Conservation (phyloP, 768 basidiomycete species). For the Termitomyces sp. region DNA sequence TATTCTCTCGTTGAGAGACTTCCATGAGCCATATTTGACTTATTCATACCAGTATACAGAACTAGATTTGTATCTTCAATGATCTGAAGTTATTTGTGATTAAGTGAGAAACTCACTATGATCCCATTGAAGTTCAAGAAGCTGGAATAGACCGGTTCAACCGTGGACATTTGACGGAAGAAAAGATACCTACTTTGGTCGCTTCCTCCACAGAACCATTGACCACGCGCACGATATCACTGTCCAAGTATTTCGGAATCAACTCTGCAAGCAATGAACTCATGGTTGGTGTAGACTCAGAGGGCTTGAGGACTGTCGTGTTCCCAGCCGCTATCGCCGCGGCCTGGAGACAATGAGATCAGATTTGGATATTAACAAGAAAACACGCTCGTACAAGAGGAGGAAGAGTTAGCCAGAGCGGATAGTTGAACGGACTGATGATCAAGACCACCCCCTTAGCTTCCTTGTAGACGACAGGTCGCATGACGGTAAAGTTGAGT, state of each 20-base stretch:
- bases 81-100: background rate
- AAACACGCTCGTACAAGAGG: slow-evolving; percentile 45
- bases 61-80: slow-evolving; percentile 30
- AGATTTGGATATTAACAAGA: background rate
- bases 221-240: slow-evolving; percentile 59
- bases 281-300: slow-evolving; percentile 60
- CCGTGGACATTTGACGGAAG: background rate
- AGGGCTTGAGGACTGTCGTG: slow-evolving; percentile 69
- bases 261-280: slow-evolving; percentile 63
- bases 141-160: slow-evolving; percentile 28
- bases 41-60: slow-evolving; percentile 56
- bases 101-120: slow-evolving; percentile 33
- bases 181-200: slow-evolving; percentile 38
- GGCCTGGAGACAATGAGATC: slow-evolving; percentile 26
- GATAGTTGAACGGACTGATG: slow-evolving; percentile 77
- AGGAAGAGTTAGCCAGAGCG: slow-evolving; percentile 53
- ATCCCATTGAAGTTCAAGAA: slow-evolving; percentile 72
- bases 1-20: background rate
- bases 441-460: slow-evolving; percentile 74
- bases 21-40: background rate
- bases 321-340: slow-evolving; percentile 83
- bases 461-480: slow-evolving; percentile 67
- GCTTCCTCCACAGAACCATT: slow-evolving; percentile 67
- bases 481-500: slow-evolving; percentile 54
- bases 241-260: slow-evolving; percentile 73